Evolutionary conservation across 345 rosid species (phyloP).

Genomic region (Rhizophora apiculata): DNA sequence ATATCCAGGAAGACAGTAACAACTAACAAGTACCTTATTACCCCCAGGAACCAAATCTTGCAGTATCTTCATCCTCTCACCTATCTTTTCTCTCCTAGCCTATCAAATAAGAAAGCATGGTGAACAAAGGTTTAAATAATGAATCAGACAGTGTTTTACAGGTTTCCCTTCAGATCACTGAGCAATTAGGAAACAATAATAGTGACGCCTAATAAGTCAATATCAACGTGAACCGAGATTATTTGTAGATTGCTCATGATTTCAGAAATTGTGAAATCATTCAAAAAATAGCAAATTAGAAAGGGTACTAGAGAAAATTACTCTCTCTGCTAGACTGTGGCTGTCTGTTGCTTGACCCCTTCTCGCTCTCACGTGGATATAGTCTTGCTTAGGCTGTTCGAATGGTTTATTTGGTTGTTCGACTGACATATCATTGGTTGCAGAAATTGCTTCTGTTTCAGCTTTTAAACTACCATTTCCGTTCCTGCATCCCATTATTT

Average conservation of each 20-base stretch:
- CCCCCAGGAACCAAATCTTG: conserved; percentile 97
- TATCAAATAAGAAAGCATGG: conserved; percentile 13
- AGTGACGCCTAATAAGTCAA: background rate
- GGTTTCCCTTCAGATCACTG: background rate
- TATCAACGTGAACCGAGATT: background rate
- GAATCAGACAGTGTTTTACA: background rate
- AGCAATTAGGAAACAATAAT: background rate
- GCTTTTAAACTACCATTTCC: conserved; percentile 11
- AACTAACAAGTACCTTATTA: conserved; percentile 58
- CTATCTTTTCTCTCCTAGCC: conserved; percentile 92
- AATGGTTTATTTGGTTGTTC: conserved; percentile 14
- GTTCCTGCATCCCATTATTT: conserved; percentile 10
- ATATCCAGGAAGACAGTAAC: background rate
- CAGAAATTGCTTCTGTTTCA: conserved; percentile 23
- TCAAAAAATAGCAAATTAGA: conserved; percentile 16
- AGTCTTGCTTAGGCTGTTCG: conserved; percentile 28
- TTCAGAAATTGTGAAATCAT: background rate
- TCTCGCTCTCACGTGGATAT: conserved; percentile 32
- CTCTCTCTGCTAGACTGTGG: conserved; percentile 38
- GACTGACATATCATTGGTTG: conserved; percentile 9
- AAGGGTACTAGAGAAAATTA: conserved; percentile 14
- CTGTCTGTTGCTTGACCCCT: conserved; percentile 40
- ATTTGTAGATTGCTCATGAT: background rate
- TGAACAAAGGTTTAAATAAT: conserved; percentile 1
- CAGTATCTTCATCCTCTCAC: conserved; percentile 87